Evolutionary conservation across 495 filamentous ascomycete genomes (phyloP), one percentile per base, ranked within the genome.

Genomic region (Chaetomidium leptoderma): DNA sequence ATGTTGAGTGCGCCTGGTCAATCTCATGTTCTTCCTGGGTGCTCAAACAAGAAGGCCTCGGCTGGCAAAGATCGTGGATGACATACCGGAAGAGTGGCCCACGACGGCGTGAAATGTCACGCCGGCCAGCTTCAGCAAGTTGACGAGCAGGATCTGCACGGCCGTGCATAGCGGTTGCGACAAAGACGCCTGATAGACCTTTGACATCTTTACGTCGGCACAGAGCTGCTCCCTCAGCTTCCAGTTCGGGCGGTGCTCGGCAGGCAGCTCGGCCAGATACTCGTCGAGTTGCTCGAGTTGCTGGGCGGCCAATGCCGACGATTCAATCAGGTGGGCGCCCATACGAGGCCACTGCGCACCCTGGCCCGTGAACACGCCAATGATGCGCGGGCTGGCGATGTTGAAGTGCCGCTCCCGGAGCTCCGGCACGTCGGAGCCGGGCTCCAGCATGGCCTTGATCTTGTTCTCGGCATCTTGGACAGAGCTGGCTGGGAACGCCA

Each of bases 81-180:
- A 32, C 30, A 9, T 32, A 32, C 30, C 84, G 32, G 74, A 79
- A 0, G 82, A 85, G 60, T 86, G 83, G 30, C 84, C 84, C 1
- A 84, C 72, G 0, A 85, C 79, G 9, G 74, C 73, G 1, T 58
- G 39, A 0, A 77, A 73, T 0, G 39, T 36, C 13, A 86, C 62
- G 4, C 73, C 77, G 33, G 73, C 72, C 1, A 37, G 62, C 0
- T 45, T 29, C 0, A 86, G 61, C 2, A 84, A 48, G 6, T 80
- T 69, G 0, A 82, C 76, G 1, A 85, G 57, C 0, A 74, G 36
- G 19, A 83, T 65, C 48, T 81, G 77, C 0, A 81, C 24, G 0
- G 79, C 76, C 0, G 78, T 78, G 40, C 76, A 78, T 0, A 81
- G 51, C 0, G 82, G 77, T 53, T 81, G 80, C 0, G 48, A 37